A percentile compares a stretch with the other conserved stretches of the same genome.
phyloP scores from a whole-genome alignment of 108 stramenopile species.

The Cyclotella choctawhatcheeana region DNA sequence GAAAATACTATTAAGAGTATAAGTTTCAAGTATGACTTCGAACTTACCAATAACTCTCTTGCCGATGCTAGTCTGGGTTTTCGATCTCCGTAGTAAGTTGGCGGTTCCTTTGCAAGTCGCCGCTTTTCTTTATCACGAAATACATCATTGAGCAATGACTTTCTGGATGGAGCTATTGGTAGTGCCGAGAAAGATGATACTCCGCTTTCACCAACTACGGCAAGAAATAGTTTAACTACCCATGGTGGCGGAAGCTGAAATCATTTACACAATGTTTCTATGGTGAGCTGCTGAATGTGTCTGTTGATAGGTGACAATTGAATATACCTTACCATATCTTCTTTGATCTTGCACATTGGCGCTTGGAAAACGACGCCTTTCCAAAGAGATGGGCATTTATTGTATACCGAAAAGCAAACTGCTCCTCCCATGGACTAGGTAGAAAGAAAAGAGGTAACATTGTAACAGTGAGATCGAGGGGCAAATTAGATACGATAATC shows the following conservation, averaged over 20 bases:
- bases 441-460: neutral
- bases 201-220: slow-evolving; percentile 51
- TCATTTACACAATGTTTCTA: no score
- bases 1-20: neutral
- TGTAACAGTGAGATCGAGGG: no score
- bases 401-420: slow-evolving; percentile 50
- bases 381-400: slow-evolving; percentile 43
- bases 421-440: slow-evolving; percentile 65
- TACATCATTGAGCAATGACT: slow-evolving; percentile 37
- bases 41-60: slow-evolving; percentile 51
- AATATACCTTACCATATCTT: slow-evolving; percentile 47
- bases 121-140: slow-evolving; percentile 50
- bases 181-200: slow-evolving; percentile 24
- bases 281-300: no score
- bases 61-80: slow-evolving; percentile 66
- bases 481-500: neutral
- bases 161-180: slow-evolving; percentile 53
- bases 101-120: slow-evolving; percentile 16
- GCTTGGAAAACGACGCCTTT: slow-evolving; percentile 57
- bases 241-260: slow-evolving; percentile 44
- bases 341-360: slow-evolving; percentile 70
- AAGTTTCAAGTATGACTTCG: neutral
- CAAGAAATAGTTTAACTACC: slow-evolving; percentile 50
- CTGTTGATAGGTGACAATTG: neutral
- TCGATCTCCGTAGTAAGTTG: slow-evolving; percentile 44